These are phyloP conservation scores for Colletotrichum lindemuthianum DNA, from an alignment of 2,329 filamentous ascomycete species.

Conservation along the genomic window DNA sequence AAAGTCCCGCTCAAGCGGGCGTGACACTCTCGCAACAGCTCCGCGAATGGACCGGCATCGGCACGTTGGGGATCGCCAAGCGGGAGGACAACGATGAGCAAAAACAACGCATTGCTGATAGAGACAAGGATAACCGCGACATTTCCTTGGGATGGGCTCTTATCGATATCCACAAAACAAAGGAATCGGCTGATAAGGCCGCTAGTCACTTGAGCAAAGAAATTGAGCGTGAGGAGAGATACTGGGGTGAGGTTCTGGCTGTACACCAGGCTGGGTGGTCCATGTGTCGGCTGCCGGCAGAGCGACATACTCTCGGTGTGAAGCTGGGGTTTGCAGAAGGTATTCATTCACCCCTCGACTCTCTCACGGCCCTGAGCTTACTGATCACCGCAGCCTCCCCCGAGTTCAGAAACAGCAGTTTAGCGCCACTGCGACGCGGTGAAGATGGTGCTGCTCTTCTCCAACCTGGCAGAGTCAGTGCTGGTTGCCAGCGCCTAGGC, in stretches of 20 bases:
- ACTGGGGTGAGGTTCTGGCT: slow-evolving; percentile 87
- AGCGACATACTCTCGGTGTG: slow-evolving; percentile 81
- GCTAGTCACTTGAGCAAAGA: slow-evolving; percentile 79
- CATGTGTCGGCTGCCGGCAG: slow-evolving; percentile 78
- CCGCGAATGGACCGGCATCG: slow-evolving; percentile 76
- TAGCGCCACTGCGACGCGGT: slow-evolving; percentile 80
- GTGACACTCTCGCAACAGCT: slow-evolving; percentile 76
- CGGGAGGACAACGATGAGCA: slow-evolving; percentile 65
- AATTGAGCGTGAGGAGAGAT: slow-evolving; percentile 81
- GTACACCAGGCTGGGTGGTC: slow-evolving; percentile 90
- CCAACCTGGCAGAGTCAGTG: slow-evolving; percentile 67
- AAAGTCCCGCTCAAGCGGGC: slow-evolving; percentile 76
- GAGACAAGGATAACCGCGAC: slow-evolving; percentile 63
- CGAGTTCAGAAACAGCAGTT: slow-evolving; percentile 74
- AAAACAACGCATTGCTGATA: slow-evolving; percentile 26
- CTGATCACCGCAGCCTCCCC: slow-evolving; percentile 58
- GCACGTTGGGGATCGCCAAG: slow-evolving; percentile 76
- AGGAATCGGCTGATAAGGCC: slow-evolving; percentile 78
- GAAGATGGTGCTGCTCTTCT: slow-evolving; percentile 80
- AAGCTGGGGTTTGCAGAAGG: slow-evolving; percentile 89
- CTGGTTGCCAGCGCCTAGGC: slow-evolving; percentile 69
- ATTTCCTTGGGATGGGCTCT: slow-evolving; percentile 78
- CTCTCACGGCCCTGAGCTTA: background rate
- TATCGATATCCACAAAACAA: slow-evolving; percentile 78
- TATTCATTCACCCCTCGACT: slow-evolving; percentile 41